Conservation (phyloP, 2,329 filamentous ascomycete species). For the Trichoderma citrinoviride region DNA sequence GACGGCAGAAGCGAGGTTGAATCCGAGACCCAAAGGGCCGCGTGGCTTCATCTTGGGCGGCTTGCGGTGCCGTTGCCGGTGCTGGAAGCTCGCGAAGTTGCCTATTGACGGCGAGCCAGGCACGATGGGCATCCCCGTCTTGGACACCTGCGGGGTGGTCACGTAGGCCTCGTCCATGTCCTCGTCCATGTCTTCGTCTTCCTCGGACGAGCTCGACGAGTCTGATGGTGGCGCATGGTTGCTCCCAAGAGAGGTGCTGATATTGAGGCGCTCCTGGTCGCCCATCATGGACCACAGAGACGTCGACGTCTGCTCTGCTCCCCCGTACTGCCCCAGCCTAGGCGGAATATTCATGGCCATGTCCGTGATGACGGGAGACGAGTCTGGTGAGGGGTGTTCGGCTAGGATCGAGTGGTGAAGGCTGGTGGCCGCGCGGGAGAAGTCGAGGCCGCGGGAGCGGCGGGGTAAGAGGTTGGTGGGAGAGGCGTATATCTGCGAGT, state of each 20-base stretch:
- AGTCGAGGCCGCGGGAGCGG: constrained; percentile 86
- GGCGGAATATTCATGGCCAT: constrained; percentile 62
- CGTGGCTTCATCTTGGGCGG: constrained; percentile 58
- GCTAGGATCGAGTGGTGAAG: constrained; percentile 93
- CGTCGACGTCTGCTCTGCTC: constrained; percentile 63
- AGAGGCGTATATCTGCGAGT: constrained; percentile 79
- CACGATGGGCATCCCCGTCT: constrained; percentile 49
- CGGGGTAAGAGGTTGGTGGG: constrained; percentile 85
- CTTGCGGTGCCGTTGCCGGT: constrained; percentile 71
- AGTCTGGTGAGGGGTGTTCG: constrained; percentile 82
- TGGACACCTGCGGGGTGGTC: constrained; percentile 75
- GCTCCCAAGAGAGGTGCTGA: constrained; percentile 78
- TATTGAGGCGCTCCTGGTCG: constrained; percentile 64
- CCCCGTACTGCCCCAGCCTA: constrained; percentile 46
- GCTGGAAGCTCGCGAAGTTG: constrained; percentile 78
- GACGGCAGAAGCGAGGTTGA: constrained; percentile 43
- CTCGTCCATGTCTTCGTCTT: constrained; percentile 69
- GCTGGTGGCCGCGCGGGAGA: constrained; percentile 88
- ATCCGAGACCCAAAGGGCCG: constrained; percentile 50
- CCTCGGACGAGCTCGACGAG: constrained; percentile 70
- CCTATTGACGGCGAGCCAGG: constrained; percentile 67
- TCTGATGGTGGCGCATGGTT: constrained; percentile 72
- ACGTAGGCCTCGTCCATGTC: constrained; percentile 78
- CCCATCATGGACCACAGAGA: constrained; percentile 70
- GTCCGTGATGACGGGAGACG: constrained; percentile 78